Evolutionary conservation across 2,329 filamentous ascomycete genomes (phyloP), one percentile per base, ranked within the genome.

Genomic region (Laburnicola sp.): DNA sequence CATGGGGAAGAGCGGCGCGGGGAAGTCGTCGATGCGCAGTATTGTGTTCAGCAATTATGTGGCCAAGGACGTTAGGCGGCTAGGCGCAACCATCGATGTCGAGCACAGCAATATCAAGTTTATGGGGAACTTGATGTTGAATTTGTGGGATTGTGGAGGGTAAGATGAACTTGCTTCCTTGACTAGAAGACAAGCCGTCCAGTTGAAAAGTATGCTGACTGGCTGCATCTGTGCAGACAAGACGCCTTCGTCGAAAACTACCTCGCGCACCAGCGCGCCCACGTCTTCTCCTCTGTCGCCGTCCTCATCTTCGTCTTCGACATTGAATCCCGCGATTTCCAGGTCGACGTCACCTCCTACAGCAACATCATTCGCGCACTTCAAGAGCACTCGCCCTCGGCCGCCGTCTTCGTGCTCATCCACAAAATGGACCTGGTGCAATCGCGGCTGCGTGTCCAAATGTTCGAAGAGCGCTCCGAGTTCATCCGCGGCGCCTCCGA

Each of bases 31-130:
- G 50, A 99, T 99, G 94, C 85, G 94, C 58, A 94, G 89, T 68
- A 97, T 99, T 69, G 97, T 99, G 72, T 99, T 99, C 76, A 96
- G 90, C 79, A 97, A 97, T 75, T 97, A 97, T 73, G 92, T 97
- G 59, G 94, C 94, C 50, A 91, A 95, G 70, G 94, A 99, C 74
- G 96, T 96, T 5, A 83, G 94, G 34, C 81, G 94, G 51, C 80
- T 99, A 49, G 94, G 94, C 60, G 94, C 94, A 1, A 99, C 94
- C 9, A 97, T 99, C 70, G 94, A 99, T 71, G 94, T 99, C 54
- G 94, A 99, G 75, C 89, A 97, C 67, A 97, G 91, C 56, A 94
- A 97, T 76, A 94, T 97, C 75, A 96, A 96, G 74, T 99, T 99
- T 77, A 89, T 99, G 77, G 94, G 94, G 46, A 97, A 97, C 74